Base-by-base conservation (phyloP, 2,329 filamentous ascomycete species). In the Fusarium sp. region DNA sequence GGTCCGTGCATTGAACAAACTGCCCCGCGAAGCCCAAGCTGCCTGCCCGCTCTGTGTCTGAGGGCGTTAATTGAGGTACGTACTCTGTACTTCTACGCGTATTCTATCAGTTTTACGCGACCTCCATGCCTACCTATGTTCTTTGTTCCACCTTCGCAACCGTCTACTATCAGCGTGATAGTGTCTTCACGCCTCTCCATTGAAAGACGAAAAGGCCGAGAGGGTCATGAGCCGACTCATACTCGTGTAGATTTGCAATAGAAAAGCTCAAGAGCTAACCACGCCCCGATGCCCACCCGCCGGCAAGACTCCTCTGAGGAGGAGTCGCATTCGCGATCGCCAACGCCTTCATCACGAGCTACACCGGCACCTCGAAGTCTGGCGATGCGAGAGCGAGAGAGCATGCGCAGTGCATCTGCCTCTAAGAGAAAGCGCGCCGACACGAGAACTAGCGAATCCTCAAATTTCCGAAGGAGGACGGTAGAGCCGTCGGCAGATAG, bases 351-450 rank as follows among this genome's bases (percentile, higher is more conserved):
- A 17, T 70, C 73, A 52, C 65, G 66, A 59, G 45, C 67, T 17
- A 76, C 76, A 43, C 68, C 74, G 3, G 70, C 76, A 27, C 76
- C 66, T 22, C 73, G 72, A 37, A 73, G 56, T 33, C 57, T 81
- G 33, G 63, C 79, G 3, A 72, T 82, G 54, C 76, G 79, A 47
- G 79, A 80, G 61, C 76, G 75, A 58, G 69, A 74, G 27, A 70
- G 68, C 17, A 63, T 66, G 54, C 76, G 76, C 12, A 69, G 52
- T 10, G 71, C 43, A 10, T 80, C 80, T 4, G 75, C 77, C 1
- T 70, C 78, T 6, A 84, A 83, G 66, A 77, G 81, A 35, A 83
- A 83, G 69, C 79, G 82, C 63, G 71, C 71, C 32, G 75, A 75
- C 40, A 79, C 78, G 22, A 67, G 63, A 35, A 78, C 77, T 4